Evolutionary conservation across 345 rosid species (phyloP).

Genomic region (Rhizophora mangle): DNA sequence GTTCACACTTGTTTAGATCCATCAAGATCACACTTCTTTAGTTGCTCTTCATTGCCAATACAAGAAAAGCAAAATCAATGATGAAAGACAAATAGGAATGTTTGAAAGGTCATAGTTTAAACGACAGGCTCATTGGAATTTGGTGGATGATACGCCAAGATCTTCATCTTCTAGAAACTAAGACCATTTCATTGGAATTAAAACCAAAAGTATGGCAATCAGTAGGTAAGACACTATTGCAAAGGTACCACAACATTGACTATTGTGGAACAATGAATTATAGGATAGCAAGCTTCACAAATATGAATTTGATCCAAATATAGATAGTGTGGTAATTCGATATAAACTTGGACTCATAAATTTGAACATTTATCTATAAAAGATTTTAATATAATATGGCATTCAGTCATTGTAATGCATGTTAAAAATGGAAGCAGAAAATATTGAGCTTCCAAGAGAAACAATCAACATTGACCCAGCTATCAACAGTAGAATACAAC

Average conservation of each 20-base stretch:
- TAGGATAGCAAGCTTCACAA: background rate
- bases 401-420: background rate
- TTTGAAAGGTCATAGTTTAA: too few relatives aligned
- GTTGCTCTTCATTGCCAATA: slow-evolving; percentile 46
- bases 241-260: too few relatives aligned
- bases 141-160: background rate
- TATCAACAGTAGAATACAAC: background rate
- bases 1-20: slow-evolving; percentile 9
- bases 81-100: background rate
- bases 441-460: background rate
- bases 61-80: background rate
- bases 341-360: background rate
- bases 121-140: too few relatives aligned
- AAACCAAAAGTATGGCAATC: too few relatives aligned
- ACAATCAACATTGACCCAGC: background rate
- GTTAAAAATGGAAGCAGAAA: background rate
- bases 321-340: background rate
- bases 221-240: too few relatives aligned
- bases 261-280: background rate
- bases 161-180: background rate
- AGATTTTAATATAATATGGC: background rate
- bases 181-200: background rate
- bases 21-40: slow-evolving; percentile 20
- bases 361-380: background rate
- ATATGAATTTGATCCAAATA: background rate